These are phyloP conservation scores for Pouteria campechiana DNA, from an alignment of 179 eudicot genomes.

Conservation along the genomic window DNA sequence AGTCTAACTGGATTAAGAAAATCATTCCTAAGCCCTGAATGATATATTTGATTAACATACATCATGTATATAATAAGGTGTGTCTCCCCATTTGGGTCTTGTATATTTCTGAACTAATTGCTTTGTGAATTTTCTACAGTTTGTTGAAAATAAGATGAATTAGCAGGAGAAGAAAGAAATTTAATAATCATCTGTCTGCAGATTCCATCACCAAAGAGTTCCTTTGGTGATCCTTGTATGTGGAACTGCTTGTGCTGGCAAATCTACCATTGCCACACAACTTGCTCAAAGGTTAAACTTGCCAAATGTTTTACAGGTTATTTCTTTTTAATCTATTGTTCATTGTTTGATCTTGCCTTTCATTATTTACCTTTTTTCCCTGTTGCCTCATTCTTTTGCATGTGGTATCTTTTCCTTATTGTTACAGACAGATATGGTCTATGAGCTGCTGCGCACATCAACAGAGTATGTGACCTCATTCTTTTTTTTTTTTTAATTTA, in stretches of 20 bases:
- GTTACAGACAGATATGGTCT: conserved; percentile 96
- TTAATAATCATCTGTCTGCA: conserved; percentile 11
- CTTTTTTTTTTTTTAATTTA: background rate
- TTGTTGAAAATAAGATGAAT: too few species aligned
- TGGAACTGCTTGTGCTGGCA: conserved; percentile 98
- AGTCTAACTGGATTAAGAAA: too few species aligned
- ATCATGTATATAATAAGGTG: too few species aligned
- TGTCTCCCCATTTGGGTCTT: too few species aligned
- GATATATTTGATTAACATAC: too few species aligned
- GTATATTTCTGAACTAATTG: too few species aligned
- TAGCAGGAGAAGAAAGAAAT: too few species aligned
- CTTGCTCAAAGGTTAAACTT: conserved; percentile 95
- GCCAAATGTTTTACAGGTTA: conserved; percentile 93
- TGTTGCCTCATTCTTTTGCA: background rate
- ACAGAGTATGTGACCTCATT: conserved; percentile 66
- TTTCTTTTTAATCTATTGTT: background rate
- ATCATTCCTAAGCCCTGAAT: too few species aligned
- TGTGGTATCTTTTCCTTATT: conserved; percentile 15
- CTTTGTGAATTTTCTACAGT: too few species aligned
- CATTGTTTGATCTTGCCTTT: background rate
- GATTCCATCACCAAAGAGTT: conserved; percentile 98
- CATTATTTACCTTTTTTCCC: background rate
- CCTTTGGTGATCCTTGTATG: conserved; percentile 96
- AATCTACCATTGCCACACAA: conserved; percentile 97
- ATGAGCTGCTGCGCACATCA: conserved; percentile 92